phyloP scores from a whole-genome alignment of 176 grass and related monocot species.

The Cocos nucifera region DNA sequence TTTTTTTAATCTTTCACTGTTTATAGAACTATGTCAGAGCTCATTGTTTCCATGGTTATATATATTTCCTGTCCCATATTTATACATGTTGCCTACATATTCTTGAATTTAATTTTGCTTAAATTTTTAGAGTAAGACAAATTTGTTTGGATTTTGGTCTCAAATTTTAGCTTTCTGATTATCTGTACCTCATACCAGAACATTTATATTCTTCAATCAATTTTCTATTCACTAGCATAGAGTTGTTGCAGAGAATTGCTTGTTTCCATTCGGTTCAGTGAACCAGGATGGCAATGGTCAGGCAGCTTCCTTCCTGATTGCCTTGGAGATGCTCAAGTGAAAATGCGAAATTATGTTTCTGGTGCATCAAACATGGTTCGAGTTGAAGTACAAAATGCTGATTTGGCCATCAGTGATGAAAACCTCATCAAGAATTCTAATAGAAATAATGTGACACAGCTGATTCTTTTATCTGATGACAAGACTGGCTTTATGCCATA shows the following conservation, averaged over 20 bases:
- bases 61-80: too few relatives aligned
- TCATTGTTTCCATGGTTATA: too few relatives aligned
- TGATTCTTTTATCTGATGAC: conserved; percentile 96
- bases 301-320: conserved; percentile 86
- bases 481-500: conserved; percentile 95
- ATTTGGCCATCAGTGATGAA: conserved; percentile 42
- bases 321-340: conserved; percentile 88
- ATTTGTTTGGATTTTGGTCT: background rate
- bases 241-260: conserved; percentile 66
- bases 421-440: conserved; percentile 49
- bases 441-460: conserved; percentile 59
- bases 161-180: background rate
- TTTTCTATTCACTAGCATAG: conserved; percentile 1
- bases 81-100: too few relatives aligned
- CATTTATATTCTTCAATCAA: conserved; percentile 11
- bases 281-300: conserved; percentile 89
- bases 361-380: conserved; percentile 83
- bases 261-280: conserved; percentile 86
- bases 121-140: too few relatives aligned
- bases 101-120: too few relatives aligned
- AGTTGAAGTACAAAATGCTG: conserved; percentile 94
- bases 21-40: too few relatives aligned
- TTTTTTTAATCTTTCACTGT: too few relatives aligned
- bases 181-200: conserved; percentile 4
- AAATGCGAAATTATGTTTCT: conserved; percentile 82